Percentiles rank a stretch among this genome's conserved stretches.
phyloP scores from a whole-genome alignment of 2,329 filamentous ascomycete species.

The Fusarium odoratissimum region DNA sequence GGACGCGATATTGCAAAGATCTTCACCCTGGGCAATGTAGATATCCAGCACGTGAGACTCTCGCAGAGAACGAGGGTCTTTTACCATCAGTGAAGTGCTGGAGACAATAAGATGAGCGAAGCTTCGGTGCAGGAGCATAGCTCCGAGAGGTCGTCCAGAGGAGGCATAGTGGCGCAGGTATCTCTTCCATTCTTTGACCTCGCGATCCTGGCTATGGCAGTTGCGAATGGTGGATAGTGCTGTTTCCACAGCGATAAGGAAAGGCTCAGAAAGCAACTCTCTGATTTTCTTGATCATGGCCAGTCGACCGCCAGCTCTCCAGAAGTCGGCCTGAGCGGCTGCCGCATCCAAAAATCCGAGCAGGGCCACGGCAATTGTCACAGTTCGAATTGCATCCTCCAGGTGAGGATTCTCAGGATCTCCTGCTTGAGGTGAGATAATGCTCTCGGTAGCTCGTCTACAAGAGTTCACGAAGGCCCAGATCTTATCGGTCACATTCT shows the following conservation, averaged over 20 bases:
- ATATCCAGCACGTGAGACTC: conserved; percentile 77
- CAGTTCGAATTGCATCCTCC: conserved; percentile 75
- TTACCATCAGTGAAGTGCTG: conserved; percentile 78
- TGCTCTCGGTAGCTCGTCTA: conserved; percentile 67
- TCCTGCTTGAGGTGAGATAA: conserved; percentile 64
- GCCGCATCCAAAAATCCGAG: conserved; percentile 89
- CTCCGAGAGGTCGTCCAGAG: conserved; percentile 83
- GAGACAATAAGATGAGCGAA: conserved; percentile 88
- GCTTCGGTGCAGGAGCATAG: conserved; percentile 89
- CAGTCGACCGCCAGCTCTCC: conserved; percentile 79
- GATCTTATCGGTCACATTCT: conserved; percentile 73
- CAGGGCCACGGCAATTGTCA: conserved; percentile 85
- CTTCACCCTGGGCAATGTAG: conserved; percentile 69
- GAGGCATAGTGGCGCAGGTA: conserved; percentile 86
- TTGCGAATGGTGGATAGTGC: conserved; percentile 92
- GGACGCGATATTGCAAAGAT: conserved; percentile 51
- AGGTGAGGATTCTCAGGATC: conserved; percentile 69
- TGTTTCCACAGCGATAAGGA: conserved; percentile 87
- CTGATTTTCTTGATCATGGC: conserved; percentile 78
- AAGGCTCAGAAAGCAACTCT: conserved; percentile 82
- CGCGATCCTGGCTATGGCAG: conserved; percentile 71
- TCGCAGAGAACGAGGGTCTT: conserved; percentile 69
- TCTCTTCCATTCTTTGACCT: conserved; percentile 86
- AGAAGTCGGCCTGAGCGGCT: conserved; percentile 82
- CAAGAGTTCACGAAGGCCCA: conserved; percentile 80